Evolutionary conservation across 495 filamentous ascomycete species (phyloP), one percentile per base, ranked within the genome.

Genomic region (Aspergillus campestris): DNA sequence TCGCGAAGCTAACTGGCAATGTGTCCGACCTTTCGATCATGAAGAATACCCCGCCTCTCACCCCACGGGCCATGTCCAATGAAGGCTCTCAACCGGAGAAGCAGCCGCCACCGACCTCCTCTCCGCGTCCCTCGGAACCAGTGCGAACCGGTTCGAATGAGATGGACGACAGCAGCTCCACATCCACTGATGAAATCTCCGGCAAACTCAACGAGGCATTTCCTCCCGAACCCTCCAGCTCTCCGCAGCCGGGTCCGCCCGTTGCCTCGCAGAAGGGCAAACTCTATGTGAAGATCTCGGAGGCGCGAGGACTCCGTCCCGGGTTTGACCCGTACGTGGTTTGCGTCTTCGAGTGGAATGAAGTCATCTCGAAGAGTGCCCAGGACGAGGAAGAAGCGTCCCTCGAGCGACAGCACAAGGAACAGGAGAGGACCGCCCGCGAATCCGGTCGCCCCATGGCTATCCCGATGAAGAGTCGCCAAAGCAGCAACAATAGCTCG

Each of bases 331-430:
- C 92, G 2, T 98, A 97, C 58, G 89, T 95, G 14, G 89, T 98
- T 10, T 95, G 89, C 34, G 90, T 94, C 18, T 98, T 96, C 56
- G 92, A 98, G 60, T 87, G 87, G 64, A 92, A 90, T 55, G 94
- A 98, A 60, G 84, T 90, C 52, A 95, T 98, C 40, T 96, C 92
- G 8, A 85, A 82, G 46, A 87, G 87, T 9, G 87, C 89, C 34
- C 79, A 78, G 45, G 68, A 71, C 45, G 74, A 75, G 8, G 71
- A 66, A 28, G 74, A 79, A 43, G 75, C 40, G 9, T 53, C 52
- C 3, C 27, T 59, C 3, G 51, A 56, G 40, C 52, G 56, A 3
- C 52, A 55, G 39, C 52, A 81, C 31, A 70, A 57, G 65, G 76
- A 57, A 50, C 58, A 61, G 68, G 73, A 70, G 70, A 78, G 57